Percentiles rank a stretch among this genome's conserved stretches.
Conservation (phyloP, 495 filamentous ascomycete species). For the Gamarada debralockiae region DNA sequence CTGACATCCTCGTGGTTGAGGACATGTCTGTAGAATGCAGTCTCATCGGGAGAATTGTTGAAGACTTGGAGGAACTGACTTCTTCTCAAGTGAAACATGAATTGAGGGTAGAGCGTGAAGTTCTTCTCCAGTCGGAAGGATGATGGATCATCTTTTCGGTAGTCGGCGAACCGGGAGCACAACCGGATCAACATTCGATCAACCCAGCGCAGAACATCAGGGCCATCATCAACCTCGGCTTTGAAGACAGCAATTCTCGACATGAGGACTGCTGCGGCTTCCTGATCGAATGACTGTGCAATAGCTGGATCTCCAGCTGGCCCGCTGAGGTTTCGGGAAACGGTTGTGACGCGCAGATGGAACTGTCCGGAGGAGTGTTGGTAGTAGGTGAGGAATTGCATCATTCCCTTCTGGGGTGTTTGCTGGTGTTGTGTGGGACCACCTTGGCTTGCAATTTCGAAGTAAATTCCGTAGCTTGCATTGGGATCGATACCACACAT, state of each 20-base stretch:
- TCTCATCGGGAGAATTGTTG: slow-evolving; percentile 99
- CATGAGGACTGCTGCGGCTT: slow-evolving; percentile 97
- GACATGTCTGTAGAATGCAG: slow-evolving; percentile 96
- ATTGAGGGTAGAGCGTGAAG: slow-evolving; percentile 98
- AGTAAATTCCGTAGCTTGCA: slow-evolving; percentile 94
- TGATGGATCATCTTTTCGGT: slow-evolving; percentile 95
- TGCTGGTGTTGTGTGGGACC: slow-evolving; percentile 83
- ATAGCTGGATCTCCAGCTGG: slow-evolving; percentile 96
- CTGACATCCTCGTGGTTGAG: slow-evolving; percentile 96
- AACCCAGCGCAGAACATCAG: slow-evolving; percentile 98
- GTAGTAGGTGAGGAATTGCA: slow-evolving; percentile 99
- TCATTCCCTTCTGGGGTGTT: slow-evolving; percentile 87
- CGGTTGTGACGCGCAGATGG: slow-evolving; percentile 92
- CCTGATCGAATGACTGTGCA: slow-evolving; percentile 97
- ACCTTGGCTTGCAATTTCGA: slow-evolving; percentile 94
- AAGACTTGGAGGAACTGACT: slow-evolving; percentile 99
- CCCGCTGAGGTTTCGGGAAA: slow-evolving; percentile 86
- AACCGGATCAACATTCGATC: slow-evolving; percentile 97
- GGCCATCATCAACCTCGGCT: slow-evolving; percentile 97
- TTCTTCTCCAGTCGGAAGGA: slow-evolving; percentile 99
- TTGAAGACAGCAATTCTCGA: slow-evolving; percentile 98
- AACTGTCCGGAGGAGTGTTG: slow-evolving; percentile 96
- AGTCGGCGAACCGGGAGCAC: slow-evolving; percentile 96
- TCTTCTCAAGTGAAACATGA: slow-evolving; percentile 98
- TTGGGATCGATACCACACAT: slow-evolving; percentile 97